These are phyloP conservation scores for Thelonectria rubi DNA, from an alignment of 2,329 filamentous ascomycete genomes.

Conservation along the genomic window DNA sequence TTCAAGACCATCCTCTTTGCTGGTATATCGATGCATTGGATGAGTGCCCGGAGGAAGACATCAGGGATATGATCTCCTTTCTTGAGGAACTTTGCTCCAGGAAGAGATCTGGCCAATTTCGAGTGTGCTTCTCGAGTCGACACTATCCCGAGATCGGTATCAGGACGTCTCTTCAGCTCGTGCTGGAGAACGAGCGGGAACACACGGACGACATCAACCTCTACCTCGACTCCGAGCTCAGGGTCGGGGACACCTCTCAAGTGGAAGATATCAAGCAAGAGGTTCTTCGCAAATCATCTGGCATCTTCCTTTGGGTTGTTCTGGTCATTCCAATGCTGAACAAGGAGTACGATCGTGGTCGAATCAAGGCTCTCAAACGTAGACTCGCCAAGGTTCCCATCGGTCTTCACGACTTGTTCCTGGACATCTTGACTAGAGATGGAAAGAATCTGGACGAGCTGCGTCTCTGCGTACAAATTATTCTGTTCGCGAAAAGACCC, in stretches of 20 bases:
- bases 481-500: no score
- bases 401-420: slow-evolving; percentile 58
- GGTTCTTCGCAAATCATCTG: slow-evolving; percentile 49
- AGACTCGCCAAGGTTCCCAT: slow-evolving; percentile 48
- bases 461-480: no score
- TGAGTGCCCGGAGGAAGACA: no score
- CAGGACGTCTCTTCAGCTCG: slow-evolving; percentile 37
- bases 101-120: slow-evolving; percentile 33
- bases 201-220: slow-evolving; percentile 41
- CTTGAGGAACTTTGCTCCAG: no score
- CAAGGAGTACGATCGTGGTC: slow-evolving; percentile 43
- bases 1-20: no score
- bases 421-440: slow-evolving; percentile 60
- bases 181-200: slow-evolving; percentile 39
- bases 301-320: slow-evolving; percentile 56
- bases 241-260: background rate
- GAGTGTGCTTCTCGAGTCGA: slow-evolving; percentile 56
- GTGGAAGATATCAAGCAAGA: slow-evolving; percentile 22
- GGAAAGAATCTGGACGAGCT: no score
- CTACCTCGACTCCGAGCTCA: slow-evolving; percentile 31
- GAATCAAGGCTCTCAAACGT: slow-evolving; percentile 34
- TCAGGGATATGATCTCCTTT: no score
- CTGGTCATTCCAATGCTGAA: slow-evolving; percentile 52
- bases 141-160: slow-evolving; percentile 56
- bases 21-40: no score